Base-by-base conservation (phyloP, 208 protist genomes). In the Tritrichomonas musculus region DNA sequence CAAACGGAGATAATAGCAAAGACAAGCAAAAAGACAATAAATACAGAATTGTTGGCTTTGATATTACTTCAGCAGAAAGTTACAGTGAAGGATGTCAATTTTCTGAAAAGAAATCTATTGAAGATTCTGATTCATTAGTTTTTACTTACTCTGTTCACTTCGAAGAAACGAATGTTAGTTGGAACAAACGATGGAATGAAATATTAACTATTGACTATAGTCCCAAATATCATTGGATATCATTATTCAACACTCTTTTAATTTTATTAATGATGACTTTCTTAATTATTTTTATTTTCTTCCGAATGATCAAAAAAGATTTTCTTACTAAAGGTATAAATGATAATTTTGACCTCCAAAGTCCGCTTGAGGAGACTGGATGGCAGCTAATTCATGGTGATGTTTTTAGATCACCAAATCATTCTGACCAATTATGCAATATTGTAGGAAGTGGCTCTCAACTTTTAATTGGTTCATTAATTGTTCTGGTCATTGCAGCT, bases 351-450 rank as follows among this genome's bases (percentile, higher is more conserved):
- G 69, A 77, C 33, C 33, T 47, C 36, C 25, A 77, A 39, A 33
- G 44, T 77, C 69, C 69, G 17, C 69, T 77, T 14, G 94, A 94
- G 13, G 94, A 94, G 65, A 66, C 66, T n/a, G 94, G 94, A 4
- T 95, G 94, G 94, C 95, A 95, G 49, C 75, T 93, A 49, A 57
- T 95, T 65, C 94, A 95, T 60, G 93, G 93, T 30, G 94, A 95
- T 60, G 94, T 94, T 39, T 94, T 94, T 69, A 93, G 92, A 47
- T 4, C 53, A 0, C 88, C 94, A 22, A 55, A 11, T 44, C 14
- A 69, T 55, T 36, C 65, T 14, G 55, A 64, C 0, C 17, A 14
- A 22, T 25, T 94, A 8, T 25, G 20, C 1, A 8, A 22, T 27
- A 20, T 92, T 27, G 1, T 94, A 60, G 69, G 69, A 3, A 22